These are phyloP conservation scores for Nitzschia sp. DNA, from an alignment of 108 stramenopile species.

Conservation along the genomic window DNA sequence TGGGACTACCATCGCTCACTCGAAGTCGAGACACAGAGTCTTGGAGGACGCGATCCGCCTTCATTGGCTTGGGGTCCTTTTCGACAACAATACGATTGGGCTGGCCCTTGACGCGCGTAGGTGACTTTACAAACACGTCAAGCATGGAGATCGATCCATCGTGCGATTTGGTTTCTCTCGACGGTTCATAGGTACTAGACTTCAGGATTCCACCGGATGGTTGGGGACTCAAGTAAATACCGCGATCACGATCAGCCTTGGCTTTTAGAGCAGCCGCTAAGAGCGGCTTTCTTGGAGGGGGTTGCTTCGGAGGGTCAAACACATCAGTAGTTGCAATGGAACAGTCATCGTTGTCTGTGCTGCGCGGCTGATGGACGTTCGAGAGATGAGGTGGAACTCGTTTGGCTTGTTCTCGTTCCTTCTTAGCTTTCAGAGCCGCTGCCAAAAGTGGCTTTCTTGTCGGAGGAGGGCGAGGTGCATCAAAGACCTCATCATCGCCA, in stretches of 20 bases:
- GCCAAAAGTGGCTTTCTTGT: conserved; percentile 17
- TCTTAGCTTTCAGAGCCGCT: conserved; percentile 18
- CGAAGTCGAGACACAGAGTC: conserved; percentile 3
- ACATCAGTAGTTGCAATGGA: conserved; percentile 8
- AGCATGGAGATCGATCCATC: conserved; percentile 10
- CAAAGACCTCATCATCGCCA: conserved; percentile 3
- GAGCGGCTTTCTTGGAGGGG: conserved; percentile 11
- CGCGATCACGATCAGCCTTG: conserved; percentile 10
- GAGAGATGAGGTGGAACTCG: conserved; percentile 2
- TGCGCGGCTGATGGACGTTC: conserved; percentile 5
- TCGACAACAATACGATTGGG: background rate
- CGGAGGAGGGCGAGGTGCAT: background rate
- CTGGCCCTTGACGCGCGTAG: background rate
- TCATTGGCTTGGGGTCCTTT: conserved; percentile 8
- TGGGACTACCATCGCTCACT: background rate
- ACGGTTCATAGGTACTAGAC: background rate
- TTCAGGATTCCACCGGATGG: conserved; percentile 3
- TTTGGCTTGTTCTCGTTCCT: background rate
- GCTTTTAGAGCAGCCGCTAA: conserved; percentile 22
- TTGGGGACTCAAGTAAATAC: background rate
- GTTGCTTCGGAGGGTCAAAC: conserved; percentile 14
- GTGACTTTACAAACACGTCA: background rate
- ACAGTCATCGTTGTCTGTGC: background rate
- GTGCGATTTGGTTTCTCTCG: background rate
- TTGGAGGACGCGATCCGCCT: background rate